Conservation (phyloP, 164 flowering plant species). For the Tinospora cordifolia region DNA sequence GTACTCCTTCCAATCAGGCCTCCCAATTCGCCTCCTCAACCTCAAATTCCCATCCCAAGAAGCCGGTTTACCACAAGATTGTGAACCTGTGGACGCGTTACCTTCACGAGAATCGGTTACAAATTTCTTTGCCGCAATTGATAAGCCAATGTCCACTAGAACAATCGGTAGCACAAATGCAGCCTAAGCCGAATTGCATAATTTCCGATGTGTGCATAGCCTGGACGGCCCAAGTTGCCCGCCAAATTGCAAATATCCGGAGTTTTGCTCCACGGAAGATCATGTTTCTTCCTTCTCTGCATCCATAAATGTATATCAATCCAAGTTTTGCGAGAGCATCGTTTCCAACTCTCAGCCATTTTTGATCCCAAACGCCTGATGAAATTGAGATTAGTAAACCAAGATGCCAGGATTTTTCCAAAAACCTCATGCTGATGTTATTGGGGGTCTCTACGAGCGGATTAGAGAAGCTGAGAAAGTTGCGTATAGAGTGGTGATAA, state of each 20-base stretch:
- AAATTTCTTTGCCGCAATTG: constrained; percentile 26
- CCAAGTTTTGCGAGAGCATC: constrained; percentile 14
- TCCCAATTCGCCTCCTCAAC: constrained; percentile 18
- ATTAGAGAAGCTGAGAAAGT: neutral
- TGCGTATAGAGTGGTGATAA: constrained; percentile 3
- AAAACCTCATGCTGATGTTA: neutral
- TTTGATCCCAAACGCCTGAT: constrained; percentile 38
- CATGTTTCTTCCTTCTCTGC: constrained; percentile 26
- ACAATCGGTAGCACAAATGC: constrained; percentile 10
- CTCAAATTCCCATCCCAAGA: constrained; percentile 25
- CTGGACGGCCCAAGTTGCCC: constrained; percentile 34
- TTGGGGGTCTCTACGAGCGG: neutral
- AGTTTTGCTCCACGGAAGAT: constrained; percentile 26
- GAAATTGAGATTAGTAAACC: constrained; percentile 25
- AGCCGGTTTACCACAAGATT: constrained; percentile 42
- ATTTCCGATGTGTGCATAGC: constrained; percentile 30
- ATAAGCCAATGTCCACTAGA: constrained; percentile 31
- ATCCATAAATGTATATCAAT: constrained; percentile 2
- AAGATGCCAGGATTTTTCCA: constrained; percentile 22
- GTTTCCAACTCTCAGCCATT: constrained; percentile 24
- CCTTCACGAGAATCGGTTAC: constrained; percentile 16
- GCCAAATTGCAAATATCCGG: constrained; percentile 30
- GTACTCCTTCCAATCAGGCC: constrained; percentile 15
- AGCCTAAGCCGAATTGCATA: constrained; percentile 33
- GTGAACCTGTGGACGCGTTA: constrained; percentile 37